Percentiles rank a stretch among this genome's conserved stretches.
Evolutionary conservation across 2,329 filamentous ascomycete genomes (phyloP).

Genomic region (Hymenoscyphus linearis): DNA sequence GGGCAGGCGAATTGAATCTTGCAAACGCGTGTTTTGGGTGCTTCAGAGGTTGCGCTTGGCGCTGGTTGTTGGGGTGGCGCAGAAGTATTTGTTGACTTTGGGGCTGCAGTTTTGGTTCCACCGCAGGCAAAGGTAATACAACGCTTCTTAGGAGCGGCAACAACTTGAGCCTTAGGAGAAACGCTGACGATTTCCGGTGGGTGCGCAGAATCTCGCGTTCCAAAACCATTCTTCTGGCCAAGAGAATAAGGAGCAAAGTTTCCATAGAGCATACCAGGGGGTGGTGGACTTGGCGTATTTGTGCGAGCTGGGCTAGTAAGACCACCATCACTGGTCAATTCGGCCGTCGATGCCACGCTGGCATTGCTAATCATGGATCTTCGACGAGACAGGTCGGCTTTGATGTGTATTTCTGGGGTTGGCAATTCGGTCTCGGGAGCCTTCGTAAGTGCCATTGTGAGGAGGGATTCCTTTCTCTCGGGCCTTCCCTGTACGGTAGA

Average conservation of each 20-base stretch:
- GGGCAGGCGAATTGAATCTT: slow-evolving; percentile 71
- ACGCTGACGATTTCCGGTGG: slow-evolving; percentile 17
- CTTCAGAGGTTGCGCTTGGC: slow-evolving; percentile 27
- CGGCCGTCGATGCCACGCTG: slow-evolving; percentile 78
- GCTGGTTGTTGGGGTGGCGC: slow-evolving; percentile 33
- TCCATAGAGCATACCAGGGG: slow-evolving; percentile 51
- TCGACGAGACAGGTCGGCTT: slow-evolving; percentile 35
- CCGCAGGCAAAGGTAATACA: slow-evolving; percentile 88
- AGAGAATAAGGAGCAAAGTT: slow-evolving; percentile 31
- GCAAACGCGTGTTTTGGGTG: slow-evolving; percentile 49
- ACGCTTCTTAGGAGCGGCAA: slow-evolving; percentile 69
- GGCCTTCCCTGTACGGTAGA: slow-evolving; percentile 40
- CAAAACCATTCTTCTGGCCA: slow-evolving; percentile 15
- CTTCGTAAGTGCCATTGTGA: slow-evolving; percentile 77
- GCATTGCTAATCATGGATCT: slow-evolving; percentile 69
- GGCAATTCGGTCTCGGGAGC: slow-evolving; percentile 53
- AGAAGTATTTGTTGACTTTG: slow-evolving; percentile 35
- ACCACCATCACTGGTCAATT: slow-evolving; percentile 91
- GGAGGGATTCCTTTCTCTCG: slow-evolving; percentile 68
- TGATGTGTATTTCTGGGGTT: slow-evolving; percentile 35
- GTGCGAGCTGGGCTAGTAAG: slow-evolving; percentile 85
- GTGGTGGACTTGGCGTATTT: slow-evolving; percentile 83
- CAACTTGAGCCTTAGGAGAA: slow-evolving; percentile 45
- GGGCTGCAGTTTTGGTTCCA: slow-evolving; percentile 46
- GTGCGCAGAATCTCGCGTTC: slow-evolving; percentile 6